A percentile compares a stretch with the other conserved stretches of the same genome.
These are phyloP conservation scores for Trametes villosa DNA, from an alignment of 768 basidiomycete species.

Conservation along the genomic window DNA sequence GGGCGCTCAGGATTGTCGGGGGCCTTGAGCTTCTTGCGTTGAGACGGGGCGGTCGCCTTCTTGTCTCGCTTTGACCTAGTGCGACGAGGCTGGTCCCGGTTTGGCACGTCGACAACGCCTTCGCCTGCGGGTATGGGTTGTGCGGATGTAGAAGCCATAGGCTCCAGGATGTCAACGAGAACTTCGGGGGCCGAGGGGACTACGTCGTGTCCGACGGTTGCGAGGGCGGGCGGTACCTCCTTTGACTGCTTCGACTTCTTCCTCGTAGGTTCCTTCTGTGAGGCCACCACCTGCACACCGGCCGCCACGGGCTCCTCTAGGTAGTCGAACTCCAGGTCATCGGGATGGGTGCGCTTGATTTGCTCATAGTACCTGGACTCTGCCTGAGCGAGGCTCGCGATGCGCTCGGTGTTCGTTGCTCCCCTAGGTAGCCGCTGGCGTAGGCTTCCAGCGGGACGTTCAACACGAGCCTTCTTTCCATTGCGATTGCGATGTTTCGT, in stretches of 20 bases:
- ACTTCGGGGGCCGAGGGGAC: not conserved
- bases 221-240: not conserved
- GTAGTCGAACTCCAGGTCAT: not conserved
- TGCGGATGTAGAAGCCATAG: not conserved
- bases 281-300: too few relatives aligned
- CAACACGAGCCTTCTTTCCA: not conserved
- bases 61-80: not conserved
- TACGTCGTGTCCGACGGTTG: not conserved
- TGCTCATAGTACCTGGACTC: constrained; percentile 4
- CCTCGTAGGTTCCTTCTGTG: not conserved
- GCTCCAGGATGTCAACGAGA: too few relatives aligned
- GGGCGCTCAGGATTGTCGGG: not conserved
- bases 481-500: not conserved
- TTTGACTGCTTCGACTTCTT: constrained; percentile 2
- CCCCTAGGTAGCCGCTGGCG: not conserved
- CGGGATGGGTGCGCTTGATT: not conserved
- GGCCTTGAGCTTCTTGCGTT: not conserved
- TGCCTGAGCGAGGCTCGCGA: not conserved
- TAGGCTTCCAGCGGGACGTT: not conserved
- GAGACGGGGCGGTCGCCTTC: not conserved
- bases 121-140: not conserved
- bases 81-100: not conserved
- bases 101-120: not conserved
- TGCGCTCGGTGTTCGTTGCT: not conserved
- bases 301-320: not conserved